phyloP scores from a whole-genome alignment of 331 rosid species.

The Phaseolus coccineus region DNA sequence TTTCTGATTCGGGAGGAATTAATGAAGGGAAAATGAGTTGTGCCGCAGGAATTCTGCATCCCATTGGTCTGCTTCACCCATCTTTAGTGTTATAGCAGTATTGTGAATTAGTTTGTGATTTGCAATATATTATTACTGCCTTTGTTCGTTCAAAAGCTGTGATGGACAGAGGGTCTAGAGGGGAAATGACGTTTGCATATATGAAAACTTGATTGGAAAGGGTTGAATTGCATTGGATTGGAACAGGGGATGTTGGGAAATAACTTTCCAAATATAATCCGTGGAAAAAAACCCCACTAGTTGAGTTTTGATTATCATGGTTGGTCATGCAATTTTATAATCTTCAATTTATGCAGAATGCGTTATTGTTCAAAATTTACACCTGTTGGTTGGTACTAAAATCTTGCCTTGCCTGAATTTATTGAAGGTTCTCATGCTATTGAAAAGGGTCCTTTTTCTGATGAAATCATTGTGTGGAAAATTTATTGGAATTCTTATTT shows the following conservation, averaged over 20 bases:
- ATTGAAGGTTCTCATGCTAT: slow-evolving; percentile 11
- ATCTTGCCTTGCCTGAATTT: slow-evolving; percentile 22
- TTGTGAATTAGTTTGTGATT: slow-evolving; percentile 64
- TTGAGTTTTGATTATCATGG: slow-evolving; percentile 51
- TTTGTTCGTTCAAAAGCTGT: slow-evolving; percentile 47
- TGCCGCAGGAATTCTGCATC: slow-evolving; percentile 49
- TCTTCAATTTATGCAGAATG: slow-evolving; percentile 37
- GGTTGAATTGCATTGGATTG: slow-evolving; percentile 51
- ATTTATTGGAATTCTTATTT: background rate
- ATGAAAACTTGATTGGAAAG: slow-evolving; percentile 47
- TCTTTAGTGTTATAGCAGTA: slow-evolving; percentile 50
- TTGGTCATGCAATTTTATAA: slow-evolving; percentile 43
- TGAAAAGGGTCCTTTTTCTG: background rate
- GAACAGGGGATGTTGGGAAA: slow-evolving; percentile 40
- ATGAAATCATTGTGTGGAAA: background rate
- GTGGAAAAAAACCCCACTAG: slow-evolving; percentile 50
- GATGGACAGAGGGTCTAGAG: slow-evolving; percentile 42
- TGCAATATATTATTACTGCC: slow-evolving; percentile 45
- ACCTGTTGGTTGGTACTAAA: background rate
- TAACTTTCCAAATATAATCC: slow-evolving; percentile 38
- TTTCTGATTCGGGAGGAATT: slow-evolving; percentile 34
- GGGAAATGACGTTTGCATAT: slow-evolving; percentile 49
- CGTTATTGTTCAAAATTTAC: slow-evolving; percentile 22
- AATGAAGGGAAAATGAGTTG: slow-evolving; percentile 38
- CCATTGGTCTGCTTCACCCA: slow-evolving; percentile 51